These are phyloP conservation scores for Didymellaceae sp. DNA, from an alignment of 2,329 filamentous ascomycete genomes.

Conservation along the genomic window DNA sequence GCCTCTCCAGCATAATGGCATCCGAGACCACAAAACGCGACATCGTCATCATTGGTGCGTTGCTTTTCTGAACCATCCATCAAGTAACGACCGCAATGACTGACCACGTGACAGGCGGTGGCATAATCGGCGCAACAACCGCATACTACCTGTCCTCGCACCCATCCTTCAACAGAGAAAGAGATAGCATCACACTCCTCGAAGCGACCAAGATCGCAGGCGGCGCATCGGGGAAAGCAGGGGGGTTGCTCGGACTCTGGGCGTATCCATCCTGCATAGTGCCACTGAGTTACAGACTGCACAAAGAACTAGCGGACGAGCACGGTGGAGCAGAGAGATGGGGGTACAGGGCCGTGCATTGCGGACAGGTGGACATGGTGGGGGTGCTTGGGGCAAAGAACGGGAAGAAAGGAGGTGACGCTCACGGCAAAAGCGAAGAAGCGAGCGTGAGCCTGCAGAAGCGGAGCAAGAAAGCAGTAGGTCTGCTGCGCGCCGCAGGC, in stretches of 20 bases:
- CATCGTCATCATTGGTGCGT: slow-evolving; percentile 47
- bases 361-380: slow-evolving; percentile 68
- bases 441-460: slow-evolving; percentile 58
- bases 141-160: slow-evolving; percentile 92
- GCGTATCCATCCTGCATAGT: slow-evolving; percentile 87
- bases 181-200: slow-evolving; percentile 81
- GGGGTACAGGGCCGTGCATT: slow-evolving; percentile 84
- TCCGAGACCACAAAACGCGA: slow-evolving; percentile 36
- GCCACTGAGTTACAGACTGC: slow-evolving; percentile 82
- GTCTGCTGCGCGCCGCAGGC: slow-evolving; percentile 61
- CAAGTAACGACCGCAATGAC: background rate
- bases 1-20: slow-evolving; percentile 32
- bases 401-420: slow-evolving; percentile 36
- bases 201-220: slow-evolving; percentile 86
- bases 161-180: slow-evolving; percentile 74
- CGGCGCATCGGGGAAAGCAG: slow-evolving; percentile 94
- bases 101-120: slow-evolving; percentile 67
- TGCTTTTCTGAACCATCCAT: background rate
- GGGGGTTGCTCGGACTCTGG: slow-evolving; percentile 88
- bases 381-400: slow-evolving; percentile 44
- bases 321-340: slow-evolving; percentile 79
- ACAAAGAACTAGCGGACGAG: slow-evolving; percentile 82
- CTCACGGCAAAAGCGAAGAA: background rate
- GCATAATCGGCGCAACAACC: slow-evolving; percentile 89
- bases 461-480: slow-evolving; percentile 57